Evolutionary conservation across 2,329 filamentous ascomycete genomes (phyloP).

Genomic region (Colletotrichum echinochloae): DNA sequence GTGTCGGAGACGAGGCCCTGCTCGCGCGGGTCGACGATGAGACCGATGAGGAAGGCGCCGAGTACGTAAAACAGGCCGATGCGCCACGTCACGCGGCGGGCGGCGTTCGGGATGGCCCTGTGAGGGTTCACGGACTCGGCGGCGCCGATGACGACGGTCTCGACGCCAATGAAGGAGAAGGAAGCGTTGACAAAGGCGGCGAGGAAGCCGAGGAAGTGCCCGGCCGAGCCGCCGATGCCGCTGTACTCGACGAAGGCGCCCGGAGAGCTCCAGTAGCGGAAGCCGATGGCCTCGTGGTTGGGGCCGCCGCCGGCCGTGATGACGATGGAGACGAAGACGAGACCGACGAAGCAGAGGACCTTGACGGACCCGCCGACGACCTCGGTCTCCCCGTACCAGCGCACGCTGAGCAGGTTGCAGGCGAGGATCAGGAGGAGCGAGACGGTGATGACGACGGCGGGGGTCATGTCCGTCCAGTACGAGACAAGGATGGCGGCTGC

Average conservation of each 20-base stretch:
- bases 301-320: slow-evolving; percentile 63
- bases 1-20: slow-evolving; percentile 54
- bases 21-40: slow-evolving; percentile 56
- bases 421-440: slow-evolving; percentile 54
- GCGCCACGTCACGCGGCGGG: slow-evolving; percentile 59
- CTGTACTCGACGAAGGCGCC: slow-evolving; percentile 62
- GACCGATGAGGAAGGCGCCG: slow-evolving; percentile 57
- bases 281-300: slow-evolving; percentile 55
- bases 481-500: slow-evolving; percentile 55
- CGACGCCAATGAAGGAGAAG: slow-evolving; percentile 45
- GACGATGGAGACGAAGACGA: slow-evolving; percentile 59
- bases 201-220: slow-evolving; percentile 68
- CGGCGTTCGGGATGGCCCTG: slow-evolving; percentile 56
- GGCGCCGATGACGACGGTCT: slow-evolving; percentile 57
- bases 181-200: slow-evolving; percentile 65
- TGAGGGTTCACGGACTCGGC: slow-evolving; percentile 57
- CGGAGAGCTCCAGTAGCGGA: slow-evolving; percentile 58
- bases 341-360: slow-evolving; percentile 64
- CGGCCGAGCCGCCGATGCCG: slow-evolving; percentile 60
- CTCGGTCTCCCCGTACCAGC: slow-evolving; percentile 59
- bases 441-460: slow-evolving; percentile 58
- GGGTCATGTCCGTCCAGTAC: slow-evolving; percentile 58
- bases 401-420: slow-evolving; percentile 57
- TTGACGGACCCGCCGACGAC: slow-evolving; percentile 58
- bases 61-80: slow-evolving; percentile 59